Conservation (phyloP, 495 filamentous ascomycete species). For the Neurospora sp. region DNA sequence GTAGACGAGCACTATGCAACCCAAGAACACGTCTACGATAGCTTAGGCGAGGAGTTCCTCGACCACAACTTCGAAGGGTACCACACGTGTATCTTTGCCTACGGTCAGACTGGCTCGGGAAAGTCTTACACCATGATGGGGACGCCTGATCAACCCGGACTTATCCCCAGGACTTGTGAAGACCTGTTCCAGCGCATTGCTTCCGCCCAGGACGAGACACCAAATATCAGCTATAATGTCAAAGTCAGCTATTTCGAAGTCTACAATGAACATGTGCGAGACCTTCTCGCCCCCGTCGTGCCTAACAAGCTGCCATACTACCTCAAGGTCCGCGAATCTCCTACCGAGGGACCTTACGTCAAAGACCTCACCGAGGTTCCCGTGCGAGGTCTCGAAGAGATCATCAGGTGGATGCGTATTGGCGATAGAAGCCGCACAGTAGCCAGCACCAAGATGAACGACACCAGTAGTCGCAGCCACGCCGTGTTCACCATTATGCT, state of each 20-base stretch:
- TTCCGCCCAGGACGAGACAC: constrained; percentile 55
- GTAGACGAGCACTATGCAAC: constrained; percentile 48
- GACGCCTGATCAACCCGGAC: constrained; percentile 67
- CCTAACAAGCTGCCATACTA: constrained; percentile 70
- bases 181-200: constrained; percentile 95
- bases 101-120: constrained; percentile 94
- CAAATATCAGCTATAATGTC: constrained; percentile 90
- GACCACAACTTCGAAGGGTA: constrained; percentile 99
- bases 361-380: constrained; percentile 91
- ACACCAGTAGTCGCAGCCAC: constrained; percentile 87
- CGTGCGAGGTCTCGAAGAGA: constrained; percentile 70
- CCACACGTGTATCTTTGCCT: constrained; percentile 98
- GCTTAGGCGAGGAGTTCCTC: constrained; percentile 89
- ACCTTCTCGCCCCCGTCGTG: constrained; percentile 71
- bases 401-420: constrained; percentile 80
- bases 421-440: constrained; percentile 82
- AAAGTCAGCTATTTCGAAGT: constrained; percentile 98
- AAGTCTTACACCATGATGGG: constrained; percentile 99
- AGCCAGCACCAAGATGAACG: constrained; percentile 99
- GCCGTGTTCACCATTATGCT: constrained; percentile 97
- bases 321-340: constrained; percentile 94
- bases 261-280: constrained; percentile 98
- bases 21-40: constrained; percentile 91
- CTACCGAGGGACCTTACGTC: constrained; percentile 92
- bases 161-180: constrained; percentile 95